phyloP scores from a whole-genome alignment of 2,329 filamentous ascomycete genomes.

The Elsinoe necatrix region DNA sequence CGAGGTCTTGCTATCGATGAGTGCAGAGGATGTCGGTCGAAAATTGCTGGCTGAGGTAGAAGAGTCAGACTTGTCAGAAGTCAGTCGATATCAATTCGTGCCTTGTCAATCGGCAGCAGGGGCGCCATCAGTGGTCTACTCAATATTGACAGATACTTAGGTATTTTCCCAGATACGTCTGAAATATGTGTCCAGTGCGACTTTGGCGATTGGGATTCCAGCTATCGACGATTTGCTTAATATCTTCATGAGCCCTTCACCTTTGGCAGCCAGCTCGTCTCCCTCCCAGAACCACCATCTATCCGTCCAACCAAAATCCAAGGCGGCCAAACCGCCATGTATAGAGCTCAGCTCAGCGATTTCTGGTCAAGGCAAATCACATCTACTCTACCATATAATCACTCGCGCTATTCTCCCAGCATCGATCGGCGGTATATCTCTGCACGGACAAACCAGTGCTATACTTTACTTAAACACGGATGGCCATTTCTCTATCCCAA shows the following conservation, averaged over 20 bases:
- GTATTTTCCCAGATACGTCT: background rate
- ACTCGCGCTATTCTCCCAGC: constrained; percentile 44
- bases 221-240: constrained; percentile 3
- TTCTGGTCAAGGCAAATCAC: constrained; percentile 49
- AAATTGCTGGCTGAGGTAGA: constrained; percentile 45
- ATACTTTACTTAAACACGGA: constrained; percentile 51
- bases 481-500: constrained; percentile 43
- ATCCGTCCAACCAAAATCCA: background rate
- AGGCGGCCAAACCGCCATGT: constrained; percentile 29
- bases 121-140: background rate
- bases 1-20: constrained; percentile 19
- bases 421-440: constrained; percentile 17
- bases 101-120: constrained; percentile 5
- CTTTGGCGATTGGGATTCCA: constrained; percentile 13
- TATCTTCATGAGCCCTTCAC: background rate
- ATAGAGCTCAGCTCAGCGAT: constrained; percentile 47
- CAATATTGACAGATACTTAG: background rate
- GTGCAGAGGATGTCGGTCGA: constrained; percentile 43
- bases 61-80: constrained; percentile 44
- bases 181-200: constrained; percentile 28
- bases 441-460: constrained; percentile 41
- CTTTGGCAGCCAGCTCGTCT: background rate
- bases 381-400: constrained; percentile 49
- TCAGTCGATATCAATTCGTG: constrained; percentile 33
- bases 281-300: background rate